These are phyloP conservation scores for Blastobotrys mokoenaii DNA, from an alignment of 805 yeast species.

Conservation along the genomic window DNA sequence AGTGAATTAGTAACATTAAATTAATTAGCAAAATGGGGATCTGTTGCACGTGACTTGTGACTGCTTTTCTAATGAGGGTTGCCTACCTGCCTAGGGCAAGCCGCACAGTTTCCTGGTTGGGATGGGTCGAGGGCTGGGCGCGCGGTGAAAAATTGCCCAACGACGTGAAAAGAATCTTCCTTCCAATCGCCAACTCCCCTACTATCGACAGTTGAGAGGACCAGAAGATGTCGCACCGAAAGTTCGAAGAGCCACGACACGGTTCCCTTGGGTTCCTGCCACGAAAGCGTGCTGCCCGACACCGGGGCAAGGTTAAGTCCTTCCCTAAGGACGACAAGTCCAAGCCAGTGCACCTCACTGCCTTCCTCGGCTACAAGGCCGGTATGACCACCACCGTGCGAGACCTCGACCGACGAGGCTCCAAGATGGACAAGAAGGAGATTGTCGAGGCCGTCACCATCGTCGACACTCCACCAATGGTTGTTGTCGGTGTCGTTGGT, in stretches of 20 bases:
- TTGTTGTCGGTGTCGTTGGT: constrained; percentile 99
- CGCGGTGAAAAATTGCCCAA: background rate
- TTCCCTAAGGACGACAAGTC: constrained; percentile 98
- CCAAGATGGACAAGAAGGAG: constrained; percentile 99
- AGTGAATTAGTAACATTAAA: too few relatives aligned
- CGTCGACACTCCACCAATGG: constrained; percentile 98
- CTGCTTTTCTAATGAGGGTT: too few relatives aligned
- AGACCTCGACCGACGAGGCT: constrained; percentile 99
- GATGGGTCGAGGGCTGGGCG: too few relatives aligned
- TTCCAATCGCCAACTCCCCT: too few relatives aligned
- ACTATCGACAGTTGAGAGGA: background rate
- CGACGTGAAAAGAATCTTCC: background rate
- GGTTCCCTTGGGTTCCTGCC: constrained; percentile 99
- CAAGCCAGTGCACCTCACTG: constrained; percentile 97
- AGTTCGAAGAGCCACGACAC: constrained; percentile 99
- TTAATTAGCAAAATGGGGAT: too few relatives aligned
- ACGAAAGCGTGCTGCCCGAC: constrained; percentile 98
- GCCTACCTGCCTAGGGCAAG: too few relatives aligned
- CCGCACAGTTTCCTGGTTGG: too few relatives aligned
- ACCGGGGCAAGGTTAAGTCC: constrained; percentile 98
- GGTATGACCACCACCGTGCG: constrained; percentile 99
- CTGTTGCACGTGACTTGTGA: too few relatives aligned
- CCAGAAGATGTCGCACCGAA: constrained; percentile 91
- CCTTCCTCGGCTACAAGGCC: constrained; percentile 99
- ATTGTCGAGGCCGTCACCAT: constrained; percentile 99